These are phyloP conservation scores for Neohortaea acidophila DNA, from an alignment of 495 filamentous ascomycete species.

Conservation along the genomic window DNA sequence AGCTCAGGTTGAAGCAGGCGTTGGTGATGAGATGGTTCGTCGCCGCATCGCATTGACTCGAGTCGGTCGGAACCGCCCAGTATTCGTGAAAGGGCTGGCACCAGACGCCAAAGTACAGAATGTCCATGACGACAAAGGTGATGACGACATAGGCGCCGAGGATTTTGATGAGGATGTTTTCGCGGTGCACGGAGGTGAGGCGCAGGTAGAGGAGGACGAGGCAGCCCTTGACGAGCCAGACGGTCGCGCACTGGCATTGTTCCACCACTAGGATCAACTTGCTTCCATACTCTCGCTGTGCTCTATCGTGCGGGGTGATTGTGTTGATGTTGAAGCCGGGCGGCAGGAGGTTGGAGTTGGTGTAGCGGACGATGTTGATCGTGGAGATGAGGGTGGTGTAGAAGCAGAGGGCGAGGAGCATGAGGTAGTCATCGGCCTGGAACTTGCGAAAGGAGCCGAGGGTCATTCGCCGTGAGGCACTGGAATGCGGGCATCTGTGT, in stretches of 20 bases:
- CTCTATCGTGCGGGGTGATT: constrained; percentile 34
- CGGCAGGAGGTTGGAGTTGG: constrained; percentile 44
- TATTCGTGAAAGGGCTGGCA: constrained; percentile 47
- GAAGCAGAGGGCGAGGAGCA: constrained; percentile 37
- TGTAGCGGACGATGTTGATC: constrained; percentile 42
- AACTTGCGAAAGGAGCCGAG: constrained; percentile 32
- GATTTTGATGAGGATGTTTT: constrained; percentile 38
- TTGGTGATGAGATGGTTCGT: constrained; percentile 47
- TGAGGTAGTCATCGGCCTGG: constrained; percentile 44
- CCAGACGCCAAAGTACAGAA: constrained; percentile 49
- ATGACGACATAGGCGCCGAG: constrained; percentile 39
- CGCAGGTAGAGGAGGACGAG: constrained; percentile 39
- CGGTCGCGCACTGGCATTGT: constrained; percentile 30
- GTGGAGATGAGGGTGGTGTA: constrained; percentile 40
- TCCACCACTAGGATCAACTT: constrained; percentile 41
- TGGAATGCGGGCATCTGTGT: neutral
- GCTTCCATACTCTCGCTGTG: constrained; percentile 35
- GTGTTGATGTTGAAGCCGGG: constrained; percentile 33
- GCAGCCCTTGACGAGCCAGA: constrained; percentile 42
- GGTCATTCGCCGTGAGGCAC: constrained; percentile 25
- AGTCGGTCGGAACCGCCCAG: constrained; percentile 15
- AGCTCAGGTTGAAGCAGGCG: constrained; percentile 51
- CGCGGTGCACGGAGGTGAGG: constrained; percentile 32
- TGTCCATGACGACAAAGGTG: constrained; percentile 44
- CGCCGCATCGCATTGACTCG: constrained; percentile 26